phyloP scores from a whole-genome alignment of 805 yeast species.

The Spathaspora hagerdaliae region DNA sequence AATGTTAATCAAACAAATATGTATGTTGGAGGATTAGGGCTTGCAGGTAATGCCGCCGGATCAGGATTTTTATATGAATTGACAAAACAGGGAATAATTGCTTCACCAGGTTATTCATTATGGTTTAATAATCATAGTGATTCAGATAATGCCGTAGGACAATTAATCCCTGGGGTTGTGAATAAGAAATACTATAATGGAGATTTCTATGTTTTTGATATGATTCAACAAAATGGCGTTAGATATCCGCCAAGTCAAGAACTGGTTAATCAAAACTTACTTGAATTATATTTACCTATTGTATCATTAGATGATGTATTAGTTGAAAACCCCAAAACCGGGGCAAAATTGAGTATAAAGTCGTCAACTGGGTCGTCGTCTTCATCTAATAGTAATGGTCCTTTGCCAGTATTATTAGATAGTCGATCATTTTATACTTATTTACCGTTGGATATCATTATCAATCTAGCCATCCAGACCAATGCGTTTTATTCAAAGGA shows the following conservation, averaged over 20 bases:
- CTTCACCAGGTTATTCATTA: constrained; percentile 31
- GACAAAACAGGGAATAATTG: constrained; percentile 15
- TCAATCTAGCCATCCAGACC: constrained; percentile 64
- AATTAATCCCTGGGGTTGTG: constrained; percentile 56
- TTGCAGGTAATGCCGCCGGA: constrained; percentile 22
- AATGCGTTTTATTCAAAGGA: constrained; percentile 57
- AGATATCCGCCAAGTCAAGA: constrained; percentile 33
- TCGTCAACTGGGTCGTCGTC: constrained; percentile 4
- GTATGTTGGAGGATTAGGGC: constrained; percentile 31
- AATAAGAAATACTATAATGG: constrained; percentile 45
- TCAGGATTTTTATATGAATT: constrained; percentile 27
- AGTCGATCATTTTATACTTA: constrained; percentile 46
- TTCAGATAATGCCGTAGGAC: constrained; percentile 18
- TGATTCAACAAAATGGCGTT: constrained; percentile 46
- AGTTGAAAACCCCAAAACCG: constrained; percentile 29
- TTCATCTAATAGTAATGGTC: constrained; percentile 12
- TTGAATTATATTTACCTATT: constrained; percentile 24
- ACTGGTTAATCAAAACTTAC: constrained; percentile 8
- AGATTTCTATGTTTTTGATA: constrained; percentile 45
- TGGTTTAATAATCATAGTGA: constrained; percentile 19
- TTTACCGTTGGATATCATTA: constrained; percentile 53
- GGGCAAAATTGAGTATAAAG: constrained; percentile 30
- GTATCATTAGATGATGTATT: constrained; percentile 21
- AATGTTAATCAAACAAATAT: constrained; percentile 19
- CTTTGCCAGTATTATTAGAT: constrained; percentile 57